Evolutionary conservation across 345 rosid species (phyloP).

Genomic region (Corymbia maculata): DNA sequence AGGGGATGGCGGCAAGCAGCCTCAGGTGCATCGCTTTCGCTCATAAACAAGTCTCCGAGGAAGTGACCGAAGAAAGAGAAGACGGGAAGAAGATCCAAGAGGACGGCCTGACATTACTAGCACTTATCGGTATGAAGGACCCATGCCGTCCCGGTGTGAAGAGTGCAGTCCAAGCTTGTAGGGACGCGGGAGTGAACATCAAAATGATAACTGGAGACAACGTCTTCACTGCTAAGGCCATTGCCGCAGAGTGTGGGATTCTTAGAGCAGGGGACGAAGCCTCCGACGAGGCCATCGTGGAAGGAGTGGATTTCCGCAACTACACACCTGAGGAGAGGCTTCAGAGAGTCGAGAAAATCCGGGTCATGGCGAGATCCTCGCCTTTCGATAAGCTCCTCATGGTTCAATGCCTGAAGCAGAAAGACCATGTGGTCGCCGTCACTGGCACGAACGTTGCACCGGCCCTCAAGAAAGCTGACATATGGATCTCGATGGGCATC

Average conservation of each 20-base stretch:
- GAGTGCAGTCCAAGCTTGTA: conserved; percentile 57
- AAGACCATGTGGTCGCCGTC: conserved; percentile 71
- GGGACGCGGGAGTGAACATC: conserved; percentile 55
- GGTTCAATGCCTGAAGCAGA: conserved; percentile 61
- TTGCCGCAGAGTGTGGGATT: conserved; percentile 69
- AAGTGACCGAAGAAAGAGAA: neutral
- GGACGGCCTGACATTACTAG: conserved; percentile 32
- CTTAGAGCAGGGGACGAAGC: conserved; percentile 22
- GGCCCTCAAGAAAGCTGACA: conserved; percentile 63
- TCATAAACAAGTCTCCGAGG: conserved; percentile 21
- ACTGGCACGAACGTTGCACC: conserved; percentile 75
- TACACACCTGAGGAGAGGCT: conserved; percentile 30
- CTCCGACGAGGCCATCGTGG: conserved; percentile 27
- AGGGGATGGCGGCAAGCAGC: conserved; percentile 55
- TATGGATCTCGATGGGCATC: conserved; percentile 71
- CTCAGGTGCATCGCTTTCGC: conserved; percentile 78
- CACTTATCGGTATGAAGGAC: conserved; percentile 63
- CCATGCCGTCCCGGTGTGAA: conserved; percentile 61
- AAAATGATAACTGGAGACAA: conserved; percentile 84
- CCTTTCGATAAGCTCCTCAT: conserved; percentile 69
- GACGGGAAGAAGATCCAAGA: conserved; percentile 26
- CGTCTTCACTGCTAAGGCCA: conserved; percentile 65
- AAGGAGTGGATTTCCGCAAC: conserved; percentile 54
- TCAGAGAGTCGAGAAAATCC: conserved; percentile 41
- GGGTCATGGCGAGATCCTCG: conserved; percentile 78